Conservation (phyloP, 345 rosid species). For the Aquilaria yunnanensis region DNA sequence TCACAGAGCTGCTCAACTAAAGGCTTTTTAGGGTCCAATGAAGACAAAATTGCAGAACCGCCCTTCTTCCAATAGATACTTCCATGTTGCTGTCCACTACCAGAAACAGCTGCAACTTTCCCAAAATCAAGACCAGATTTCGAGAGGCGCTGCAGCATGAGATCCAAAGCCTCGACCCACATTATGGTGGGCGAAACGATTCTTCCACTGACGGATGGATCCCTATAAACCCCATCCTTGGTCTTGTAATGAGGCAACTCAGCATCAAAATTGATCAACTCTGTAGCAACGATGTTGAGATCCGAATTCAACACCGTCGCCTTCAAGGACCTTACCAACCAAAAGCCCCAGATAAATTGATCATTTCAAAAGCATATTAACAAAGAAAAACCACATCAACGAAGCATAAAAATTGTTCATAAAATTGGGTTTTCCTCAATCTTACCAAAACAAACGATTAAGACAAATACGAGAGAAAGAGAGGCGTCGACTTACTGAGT, state of each 20-base stretch:
- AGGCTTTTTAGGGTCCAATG: slow-evolving; percentile 45
- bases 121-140: slow-evolving; percentile 52
- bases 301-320: slow-evolving; percentile 76
- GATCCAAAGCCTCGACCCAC: slow-evolving; percentile 98
- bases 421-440: not conserved
- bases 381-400: slow-evolving; percentile 1
- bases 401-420: not conserved
- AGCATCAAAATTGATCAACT: slow-evolving; percentile 74
- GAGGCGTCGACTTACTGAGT: slow-evolving; percentile 54
- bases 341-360: too few relatives aligned
- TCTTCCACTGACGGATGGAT: slow-evolving; percentile 51
- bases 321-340: slow-evolving; percentile 71
- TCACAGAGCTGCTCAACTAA: slow-evolving; percentile 54
- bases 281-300: slow-evolving; percentile 55
- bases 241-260: slow-evolving; percentile 76
- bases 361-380: too few relatives aligned
- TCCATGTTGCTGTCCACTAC: slow-evolving; percentile 99
- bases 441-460: not conserved
- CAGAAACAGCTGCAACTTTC: slow-evolving; percentile 73
- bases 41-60: slow-evolving; percentile 39
- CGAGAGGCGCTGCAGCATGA: slow-evolving; percentile 55
- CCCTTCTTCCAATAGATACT: slow-evolving; percentile 90
- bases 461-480: not conserved
- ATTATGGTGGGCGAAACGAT: slow-evolving; percentile 93
- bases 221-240: slow-evolving; percentile 80